A percentile compares a stretch with the other conserved stretches of the same genome.
Evolutionary conservation across 2,329 filamentous ascomycete genomes (phyloP).

Genomic region (Sclerotinia glacialis): DNA sequence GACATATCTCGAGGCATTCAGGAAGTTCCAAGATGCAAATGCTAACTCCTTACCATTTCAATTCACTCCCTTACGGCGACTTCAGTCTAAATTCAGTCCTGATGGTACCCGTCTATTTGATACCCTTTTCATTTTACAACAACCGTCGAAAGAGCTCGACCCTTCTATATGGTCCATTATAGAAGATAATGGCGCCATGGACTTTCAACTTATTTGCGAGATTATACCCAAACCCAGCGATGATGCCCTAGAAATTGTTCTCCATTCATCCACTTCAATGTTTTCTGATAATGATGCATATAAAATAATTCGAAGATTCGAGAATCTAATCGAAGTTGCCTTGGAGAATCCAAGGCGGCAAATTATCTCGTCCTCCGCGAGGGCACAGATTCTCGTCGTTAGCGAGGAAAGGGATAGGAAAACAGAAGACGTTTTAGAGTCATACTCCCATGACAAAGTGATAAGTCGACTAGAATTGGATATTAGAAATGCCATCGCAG

Average conservation of each 20-base stretch:
- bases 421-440: neutral
- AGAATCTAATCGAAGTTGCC: slow-evolving; percentile 29
- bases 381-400: slow-evolving; percentile 29
- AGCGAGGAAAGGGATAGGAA: slow-evolving; percentile 12
- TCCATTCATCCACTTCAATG: slow-evolving; percentile 59
- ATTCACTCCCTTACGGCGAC: slow-evolving; percentile 68
- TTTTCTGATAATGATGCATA: slow-evolving; percentile 29
- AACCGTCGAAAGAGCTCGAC: slow-evolving; percentile 56
- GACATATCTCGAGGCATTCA: slow-evolving; percentile 38
- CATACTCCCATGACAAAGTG: neutral
- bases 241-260: slow-evolving; percentile 54
- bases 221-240: slow-evolving; percentile 54
- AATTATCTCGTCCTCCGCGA: slow-evolving; percentile 30
- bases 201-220: slow-evolving; percentile 76
- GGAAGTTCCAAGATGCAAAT: slow-evolving; percentile 47
- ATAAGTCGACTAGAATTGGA: slow-evolving; percentile 42
- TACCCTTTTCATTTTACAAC: slow-evolving; percentile 76
- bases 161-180: slow-evolving; percentile 54
- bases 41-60: slow-evolving; percentile 64
- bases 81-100: slow-evolving; percentile 55
- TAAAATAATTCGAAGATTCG: slow-evolving; percentile 31
- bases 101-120: slow-evolving; percentile 66
- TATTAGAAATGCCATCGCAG: slow-evolving; percentile 45
- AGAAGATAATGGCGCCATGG: slow-evolving; percentile 63
- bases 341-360: slow-evolving; percentile 36